Evolutionary conservation across 2,329 filamentous ascomycete genomes (phyloP), one percentile per base, ranked within the genome.

Genomic region (Alternaria angustiovoidea): DNA sequence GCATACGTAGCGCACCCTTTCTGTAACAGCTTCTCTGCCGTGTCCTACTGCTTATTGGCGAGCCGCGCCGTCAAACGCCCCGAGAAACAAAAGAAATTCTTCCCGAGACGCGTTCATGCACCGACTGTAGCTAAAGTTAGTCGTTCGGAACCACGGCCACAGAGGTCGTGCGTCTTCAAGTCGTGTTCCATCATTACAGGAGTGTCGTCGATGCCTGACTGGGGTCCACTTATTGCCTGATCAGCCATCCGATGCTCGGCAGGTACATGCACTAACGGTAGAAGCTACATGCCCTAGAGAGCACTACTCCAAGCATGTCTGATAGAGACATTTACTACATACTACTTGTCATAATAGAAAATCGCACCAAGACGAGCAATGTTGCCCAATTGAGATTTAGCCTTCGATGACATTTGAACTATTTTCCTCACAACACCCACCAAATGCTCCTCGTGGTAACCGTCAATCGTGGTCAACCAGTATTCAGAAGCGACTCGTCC

Each of bases 21-120:
- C 58, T 64, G 62, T 64, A 64, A 64, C 59, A 46, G 47, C 43
- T 36, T 30, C 22, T 36, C 28, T 38, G 20, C 51, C 20, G 12
- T 9, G 9, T 26, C 54, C 22, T 55, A 12, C 22, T 48, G 34
- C 36, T 51, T 32, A 56, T 62, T 58, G 51, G 58, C 43, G 24
- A 26, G 24, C 30, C 20, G n/a, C 18, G 41, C 55, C 41, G 46
- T 62, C 55, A 56, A 62, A 62, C 59, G 38, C 51, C 39, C 28
- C 47, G 43, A 46, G 51, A 59, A 62, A 64, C 62, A 59, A 62
- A 51, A 62, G 51, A 55, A 59, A 54, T 49, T 56, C 32, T 49
- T 57, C 54, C 61, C 51, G 47, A 39, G 42, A 49, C 47, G 42
- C 38, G n/a, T 59, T 59, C 55, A 57, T 59, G 55, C 59, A 44